Base-by-base conservation (phyloP, 768 basidiomycete genomes). In the Xerocomellus intermedius region DNA sequence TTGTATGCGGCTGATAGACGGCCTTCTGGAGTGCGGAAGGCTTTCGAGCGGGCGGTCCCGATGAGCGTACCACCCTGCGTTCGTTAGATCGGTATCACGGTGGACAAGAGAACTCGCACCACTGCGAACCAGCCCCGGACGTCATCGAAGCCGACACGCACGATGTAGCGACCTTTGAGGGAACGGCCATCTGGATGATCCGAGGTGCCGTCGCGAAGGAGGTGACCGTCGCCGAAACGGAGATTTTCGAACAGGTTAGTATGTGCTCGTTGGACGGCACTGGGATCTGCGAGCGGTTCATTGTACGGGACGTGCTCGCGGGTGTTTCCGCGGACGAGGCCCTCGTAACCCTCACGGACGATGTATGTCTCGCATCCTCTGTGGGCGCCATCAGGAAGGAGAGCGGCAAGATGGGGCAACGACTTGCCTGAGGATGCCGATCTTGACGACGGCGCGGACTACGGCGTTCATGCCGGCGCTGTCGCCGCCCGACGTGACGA, bases 311-410 rank as follows among this genome's bases (percentile, higher is more conserved):
- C 42, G 36, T 69, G 57, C 3, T 64, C 65, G 26, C 79, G 76
- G 4, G 75, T 68, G 48, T 69, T 98, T n/a, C 97, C 97, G 54
- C 89, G 83, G 12, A 99, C 95, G 56, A 98, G 86, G 22, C 97
- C 97, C 69, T 98, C 95, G 77, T 98, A 99, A 37, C 97, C 97
- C 75, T 99, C 97, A 36, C 97, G 90, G 55, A 99, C 91, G 58
- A 98, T 86, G 80, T 86, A 99, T 14, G 91, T 87, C 70, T 98
- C 92, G 72, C 94, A 98, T 35, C 94, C 95, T 75, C 97, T 63
- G 44, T 19, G 16, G 26, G 4, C 1, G 12, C 7, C 21, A 32
- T 16, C 16, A 28, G 32, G 3, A 33, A 13, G 13, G 32, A 33
- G 32, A 33, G 32, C 32, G 8, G 32, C 24, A 24, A 13, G 19